Evolutionary conservation across 1,284 basidiomycete species (phyloP).

Genomic region (Sanguinoderma infundibulare): DNA sequence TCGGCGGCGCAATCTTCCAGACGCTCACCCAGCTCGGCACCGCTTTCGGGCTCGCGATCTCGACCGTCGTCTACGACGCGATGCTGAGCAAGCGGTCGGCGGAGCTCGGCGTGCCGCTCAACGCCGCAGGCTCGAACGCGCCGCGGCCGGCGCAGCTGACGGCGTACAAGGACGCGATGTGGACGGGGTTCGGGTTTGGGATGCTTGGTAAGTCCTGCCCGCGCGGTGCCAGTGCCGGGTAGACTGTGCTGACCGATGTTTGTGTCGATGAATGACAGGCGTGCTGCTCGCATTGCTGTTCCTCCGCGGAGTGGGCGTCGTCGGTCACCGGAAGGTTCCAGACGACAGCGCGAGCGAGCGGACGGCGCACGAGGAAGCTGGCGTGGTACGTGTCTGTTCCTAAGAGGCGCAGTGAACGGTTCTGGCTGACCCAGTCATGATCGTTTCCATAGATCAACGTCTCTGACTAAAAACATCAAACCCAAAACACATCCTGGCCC

Average conservation of each 20-base stretch:
- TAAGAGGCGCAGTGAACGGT: background rate
- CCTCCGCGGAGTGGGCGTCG: slow-evolving; percentile 62
- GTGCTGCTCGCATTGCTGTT: slow-evolving; percentile 53
- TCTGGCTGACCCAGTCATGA: background rate
- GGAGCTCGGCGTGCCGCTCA: slow-evolving; percentile 36
- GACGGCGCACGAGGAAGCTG: background rate
- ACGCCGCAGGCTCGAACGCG: slow-evolving; percentile 36
- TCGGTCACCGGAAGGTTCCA: slow-evolving; percentile 48
- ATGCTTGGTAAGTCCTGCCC: slow-evolving; percentile 50
- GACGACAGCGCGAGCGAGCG: slow-evolving; percentile 9
- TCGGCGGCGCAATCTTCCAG: slow-evolving; percentile 79
- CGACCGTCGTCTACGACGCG: slow-evolving; percentile 72
- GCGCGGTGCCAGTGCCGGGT: background rate
- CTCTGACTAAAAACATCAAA: background rate
- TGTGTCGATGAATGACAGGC: slow-evolving; percentile 43
- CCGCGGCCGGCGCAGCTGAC: slow-evolving; percentile 46
- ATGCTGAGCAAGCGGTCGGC: slow-evolving; percentile 43
- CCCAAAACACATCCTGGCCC: background rate
- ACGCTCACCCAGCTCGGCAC: slow-evolving; percentile 81
- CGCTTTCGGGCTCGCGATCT: slow-evolving; percentile 75
- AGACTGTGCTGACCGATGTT: slow-evolving; percentile 3
- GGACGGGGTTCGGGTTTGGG: slow-evolving; percentile 65
- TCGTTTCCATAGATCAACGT: background rate
- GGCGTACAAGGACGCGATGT: slow-evolving; percentile 67
- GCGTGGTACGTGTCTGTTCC: background rate